Evolutionary conservation across 1,139 yeast genomes (phyloP).

Genomic region (Spathaspora sp.): DNA sequence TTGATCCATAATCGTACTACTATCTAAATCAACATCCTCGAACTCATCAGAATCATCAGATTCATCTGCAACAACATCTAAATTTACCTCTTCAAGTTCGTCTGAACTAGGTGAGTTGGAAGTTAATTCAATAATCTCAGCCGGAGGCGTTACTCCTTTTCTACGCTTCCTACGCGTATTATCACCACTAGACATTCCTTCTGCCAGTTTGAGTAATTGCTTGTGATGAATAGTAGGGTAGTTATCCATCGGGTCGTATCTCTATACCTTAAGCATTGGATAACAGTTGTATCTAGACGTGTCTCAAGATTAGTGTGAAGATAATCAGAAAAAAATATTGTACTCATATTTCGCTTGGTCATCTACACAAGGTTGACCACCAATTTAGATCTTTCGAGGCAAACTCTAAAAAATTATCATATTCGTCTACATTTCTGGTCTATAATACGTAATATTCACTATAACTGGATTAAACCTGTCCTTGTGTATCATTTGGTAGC

Average conservation of each 20-base stretch:
- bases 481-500: not conserved
- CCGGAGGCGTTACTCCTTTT: not conserved
- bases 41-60: constrained; percentile 28
- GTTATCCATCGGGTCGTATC: not conserved
- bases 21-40: constrained; percentile 29
- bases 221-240: constrained; percentile 8
- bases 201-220: constrained; percentile 8
- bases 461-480: not conserved
- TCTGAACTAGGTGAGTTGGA: constrained; percentile 22
- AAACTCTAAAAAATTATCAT: no score
- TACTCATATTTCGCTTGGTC: not conserved
- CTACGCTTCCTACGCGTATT: constrained; percentile 8
- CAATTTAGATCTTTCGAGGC: no score
- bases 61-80: constrained; percentile 8
- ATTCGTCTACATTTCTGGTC: no score
- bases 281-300: not conserved
- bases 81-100: constrained; percentile 33
- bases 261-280: not conserved
- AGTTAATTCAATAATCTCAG: not conserved
- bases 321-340: not conserved
- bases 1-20: not conserved
- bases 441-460: no score
- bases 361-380: not conserved
- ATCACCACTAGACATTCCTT: not conserved
- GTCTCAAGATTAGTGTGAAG: not conserved